Evolutionary conservation across 148 eudicot genomes (phyloP).

Genomic region (Rhododendron ovatum): DNA sequence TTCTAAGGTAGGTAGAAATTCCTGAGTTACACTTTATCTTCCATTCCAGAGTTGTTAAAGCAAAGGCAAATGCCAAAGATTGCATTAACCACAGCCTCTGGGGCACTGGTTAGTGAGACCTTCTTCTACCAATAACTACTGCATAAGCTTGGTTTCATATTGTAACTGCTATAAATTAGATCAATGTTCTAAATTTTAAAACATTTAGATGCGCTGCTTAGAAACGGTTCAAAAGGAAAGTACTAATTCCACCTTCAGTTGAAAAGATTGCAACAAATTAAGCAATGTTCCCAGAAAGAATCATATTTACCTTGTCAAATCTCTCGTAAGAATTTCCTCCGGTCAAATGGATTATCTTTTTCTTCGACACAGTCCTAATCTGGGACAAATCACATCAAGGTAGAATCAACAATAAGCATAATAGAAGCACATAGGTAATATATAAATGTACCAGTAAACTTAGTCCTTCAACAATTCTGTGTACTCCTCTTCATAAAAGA

Average conservation of each 20-base stretch:
- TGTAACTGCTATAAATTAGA: neutral
- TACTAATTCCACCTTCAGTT: neutral
- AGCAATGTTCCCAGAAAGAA: neutral
- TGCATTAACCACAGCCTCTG: neutral
- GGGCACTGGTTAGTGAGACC: neutral
- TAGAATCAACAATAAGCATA: neutral
- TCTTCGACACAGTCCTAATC: slow-evolving; percentile 42
- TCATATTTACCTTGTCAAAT: slow-evolving; percentile 45
- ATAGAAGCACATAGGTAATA: neutral
- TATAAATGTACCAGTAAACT: neutral
- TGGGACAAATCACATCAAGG: slow-evolving; percentile 11
- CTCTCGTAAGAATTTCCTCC: slow-evolving; percentile 52
- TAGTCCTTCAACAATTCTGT: neutral
- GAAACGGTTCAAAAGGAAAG: neutral
- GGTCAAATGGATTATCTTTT: slow-evolving; percentile 38
- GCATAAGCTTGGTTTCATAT: neutral
- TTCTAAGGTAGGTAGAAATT: neutral
- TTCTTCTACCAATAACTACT: neutral
- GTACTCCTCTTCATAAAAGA: neutral
- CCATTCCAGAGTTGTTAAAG: neutral
- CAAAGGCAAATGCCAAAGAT: neutral
- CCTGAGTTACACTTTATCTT: too few species aligned
- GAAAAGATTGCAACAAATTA: neutral
- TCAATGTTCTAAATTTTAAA: neutral
- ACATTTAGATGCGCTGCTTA: neutral